Conservation (phyloP, 805 yeast genomes). For the Ogataea trehaloabstinens region DNA sequence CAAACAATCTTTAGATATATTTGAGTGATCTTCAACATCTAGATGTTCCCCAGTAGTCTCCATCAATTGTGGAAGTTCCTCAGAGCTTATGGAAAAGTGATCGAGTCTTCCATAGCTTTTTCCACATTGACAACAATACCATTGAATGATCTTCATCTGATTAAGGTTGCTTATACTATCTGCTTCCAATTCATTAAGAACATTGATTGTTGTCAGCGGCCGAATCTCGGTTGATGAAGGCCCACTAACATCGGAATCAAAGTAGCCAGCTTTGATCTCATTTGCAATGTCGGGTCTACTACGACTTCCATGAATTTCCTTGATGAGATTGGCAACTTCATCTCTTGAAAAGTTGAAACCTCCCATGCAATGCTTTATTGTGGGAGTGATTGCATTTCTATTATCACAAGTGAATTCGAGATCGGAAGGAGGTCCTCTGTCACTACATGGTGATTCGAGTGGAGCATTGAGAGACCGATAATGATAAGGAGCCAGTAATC, state of each 20-base stretch:
- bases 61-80: background rate
- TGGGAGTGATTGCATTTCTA: conserved; percentile 8
- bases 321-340: conserved; percentile 12
- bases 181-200: conserved; percentile 7
- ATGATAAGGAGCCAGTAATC: no score
- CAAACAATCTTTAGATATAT: background rate
- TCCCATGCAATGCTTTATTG: conserved; percentile 6
- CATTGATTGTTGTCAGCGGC: conserved; percentile 7
- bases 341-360: conserved; percentile 14
- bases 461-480: no score
- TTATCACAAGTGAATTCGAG: conserved; percentile 1
- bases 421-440: background rate
- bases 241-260: background rate
- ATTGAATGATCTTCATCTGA: conserved; percentile 27
- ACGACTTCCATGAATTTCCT: conserved; percentile 10
- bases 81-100: conserved; percentile 13
- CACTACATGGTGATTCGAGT: background rate
- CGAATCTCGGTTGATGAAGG: background rate
- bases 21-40: background rate
- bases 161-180: conserved; percentile 10
- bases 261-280: background rate
- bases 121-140: conserved; percentile 34
- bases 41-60: background rate
- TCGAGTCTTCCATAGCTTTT: conserved; percentile 27
- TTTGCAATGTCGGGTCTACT: background rate